Conservation (phyloP, 1,139 yeast species). For the Arxiozyma telluris region DNA sequence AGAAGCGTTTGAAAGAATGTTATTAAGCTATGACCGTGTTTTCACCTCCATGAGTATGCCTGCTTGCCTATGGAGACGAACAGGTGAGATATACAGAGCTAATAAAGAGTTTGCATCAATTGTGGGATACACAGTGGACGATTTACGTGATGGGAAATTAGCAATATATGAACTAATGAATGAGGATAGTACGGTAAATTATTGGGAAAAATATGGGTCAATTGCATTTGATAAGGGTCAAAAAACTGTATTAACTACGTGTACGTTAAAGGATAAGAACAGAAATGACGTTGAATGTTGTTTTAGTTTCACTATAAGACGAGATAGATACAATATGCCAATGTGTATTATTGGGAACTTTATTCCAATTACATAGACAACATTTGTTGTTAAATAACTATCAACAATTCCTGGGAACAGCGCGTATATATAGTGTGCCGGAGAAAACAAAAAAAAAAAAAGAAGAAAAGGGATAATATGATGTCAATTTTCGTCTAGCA, state of each 20-base stretch:
- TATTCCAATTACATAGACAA: constrained; percentile 51
- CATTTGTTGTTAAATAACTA: not conserved
- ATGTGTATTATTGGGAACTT: constrained; percentile 95
- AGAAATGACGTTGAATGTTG: constrained; percentile 78
- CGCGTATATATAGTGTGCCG: not conserved
- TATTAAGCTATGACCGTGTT: constrained; percentile 87
- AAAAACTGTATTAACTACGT: constrained; percentile 88
- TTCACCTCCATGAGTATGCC: constrained; percentile 98
- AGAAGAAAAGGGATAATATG: not conserved
- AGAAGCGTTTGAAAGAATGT: constrained; percentile 89
- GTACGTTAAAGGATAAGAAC: constrained; percentile 77
- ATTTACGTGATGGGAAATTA: constrained; percentile 80
- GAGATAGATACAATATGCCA: constrained; percentile 91
- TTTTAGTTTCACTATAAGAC: constrained; percentile 84
- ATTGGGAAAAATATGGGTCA: constrained; percentile 96
- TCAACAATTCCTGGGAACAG: not conserved
- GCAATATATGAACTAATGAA: constrained; percentile 94
- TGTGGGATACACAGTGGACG: constrained; percentile 89
- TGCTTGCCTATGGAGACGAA: constrained; percentile 94
- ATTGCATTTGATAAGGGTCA: constrained; percentile 95
- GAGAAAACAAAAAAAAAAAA: not conserved
- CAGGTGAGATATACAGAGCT: constrained; percentile 93
- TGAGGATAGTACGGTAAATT: constrained; percentile 94
- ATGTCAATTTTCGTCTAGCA: too few species aligned
- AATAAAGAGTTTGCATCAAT: constrained; percentile 93